Conservation (phyloP, 2,329 filamentous ascomycete species). For the Geosmithia morbida region DNA sequence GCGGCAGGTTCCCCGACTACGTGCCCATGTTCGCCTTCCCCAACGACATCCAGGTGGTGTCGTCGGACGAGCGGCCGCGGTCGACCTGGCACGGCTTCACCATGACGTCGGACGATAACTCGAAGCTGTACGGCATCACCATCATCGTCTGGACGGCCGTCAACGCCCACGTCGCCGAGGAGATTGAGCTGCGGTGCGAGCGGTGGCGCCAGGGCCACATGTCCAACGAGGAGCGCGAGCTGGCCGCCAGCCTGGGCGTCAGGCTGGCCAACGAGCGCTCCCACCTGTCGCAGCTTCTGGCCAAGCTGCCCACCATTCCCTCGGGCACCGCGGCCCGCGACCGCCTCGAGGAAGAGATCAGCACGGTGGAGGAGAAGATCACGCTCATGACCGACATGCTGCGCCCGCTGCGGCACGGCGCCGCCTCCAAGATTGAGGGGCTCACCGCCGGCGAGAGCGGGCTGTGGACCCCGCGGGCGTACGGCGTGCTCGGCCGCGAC, state of each 20-base stretch:
- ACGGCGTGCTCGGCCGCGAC: conserved; percentile 82
- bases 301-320: conserved; percentile 63
- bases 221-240: conserved; percentile 78
- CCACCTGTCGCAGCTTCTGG: conserved; percentile 75
- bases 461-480: conserved; percentile 88
- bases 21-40: conserved; percentile 99
- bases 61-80: conserved; percentile 80
- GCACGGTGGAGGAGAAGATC: conserved; percentile 93
- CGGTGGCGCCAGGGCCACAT: conserved; percentile 76
- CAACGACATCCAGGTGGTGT: conserved; percentile 94
- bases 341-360: conserved; percentile 82
- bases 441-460: conserved; percentile 90
- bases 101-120: conserved; percentile 89
- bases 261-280: conserved; percentile 77
- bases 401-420: conserved; percentile 80
- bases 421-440: conserved; percentile 93
- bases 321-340: conserved; percentile 76
- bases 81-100: conserved; percentile 99
- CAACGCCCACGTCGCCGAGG: conserved; percentile 66
- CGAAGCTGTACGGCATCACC: conserved; percentile 82
- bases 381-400: conserved; percentile 91
- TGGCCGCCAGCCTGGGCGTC: conserved; percentile 83
- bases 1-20: conserved; percentile 88
- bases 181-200: conserved; percentile 71
- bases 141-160: conserved; percentile 88